Evolutionary conservation across 78 protist species (phyloP), one percentile per base, ranked within the genome.

Genomic region (Planoprotostelium fungivorum): DNA sequence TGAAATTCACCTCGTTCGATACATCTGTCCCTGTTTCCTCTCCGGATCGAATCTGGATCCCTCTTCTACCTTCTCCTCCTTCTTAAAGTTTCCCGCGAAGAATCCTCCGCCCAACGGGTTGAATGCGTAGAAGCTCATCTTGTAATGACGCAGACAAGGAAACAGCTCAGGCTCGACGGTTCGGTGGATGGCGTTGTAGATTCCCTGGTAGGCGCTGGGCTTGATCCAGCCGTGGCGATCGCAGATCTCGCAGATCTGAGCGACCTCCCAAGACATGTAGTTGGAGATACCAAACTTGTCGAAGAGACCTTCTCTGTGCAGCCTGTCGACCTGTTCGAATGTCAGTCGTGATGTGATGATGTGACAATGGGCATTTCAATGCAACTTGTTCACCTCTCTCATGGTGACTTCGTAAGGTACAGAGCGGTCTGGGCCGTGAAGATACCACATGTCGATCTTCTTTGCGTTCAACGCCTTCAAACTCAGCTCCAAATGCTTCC

Each of bases 221-320:
- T 51, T 51, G 73, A 51, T 51, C 73, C 73, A 51, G 73, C 73
- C 73, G 73, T 51, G 73, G 5, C 73, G 5, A 16, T 51, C 73
- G 73, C 73, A 51, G 73, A 51, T 51, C 16, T 51, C 73, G 73
- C 73, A 51, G 73, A 51, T 51, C 73, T 51, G 73, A 5, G 73
- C 73, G 73, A 51, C 73, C 73, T 51, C 73, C 73, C 73, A 51
- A 51, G 73, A 51, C 73, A 51, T 51, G 73, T 51, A 51, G 73
- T 51, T 51, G 73, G 73, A 51, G 5, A 51, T 16, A 51, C 73
- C 73, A 51, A 51, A 51, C 73, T 51, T 51, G 73, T 51, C 73
- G 16, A 51, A 51, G 5, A 51, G 16, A 5, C 73, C 73, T 51
- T 51, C 73, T 51, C 16, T 51, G 73, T 51, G 73, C 73, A 51